A percentile compares a stretch with the other conserved stretches of the same genome.
phyloP scores from a whole-genome alignment of 2,329 filamentous ascomycete genomes.

The Sclerotinia sclerotiorum region DNA sequence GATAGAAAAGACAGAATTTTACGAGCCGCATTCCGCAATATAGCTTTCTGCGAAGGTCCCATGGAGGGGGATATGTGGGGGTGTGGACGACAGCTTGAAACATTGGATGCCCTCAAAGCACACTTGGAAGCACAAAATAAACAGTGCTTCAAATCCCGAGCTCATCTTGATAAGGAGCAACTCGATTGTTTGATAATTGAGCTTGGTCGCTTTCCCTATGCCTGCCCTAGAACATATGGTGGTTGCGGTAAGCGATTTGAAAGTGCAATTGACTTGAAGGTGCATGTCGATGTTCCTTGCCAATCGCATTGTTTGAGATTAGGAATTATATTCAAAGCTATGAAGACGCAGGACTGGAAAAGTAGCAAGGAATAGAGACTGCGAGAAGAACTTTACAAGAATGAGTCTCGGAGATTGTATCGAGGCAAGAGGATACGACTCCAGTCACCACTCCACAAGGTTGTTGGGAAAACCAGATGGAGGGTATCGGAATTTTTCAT shows the following conservation, averaged over 20 bases:
- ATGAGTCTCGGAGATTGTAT: too few species aligned
- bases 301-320: not conserved
- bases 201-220: not conserved
- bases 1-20: accelerated
- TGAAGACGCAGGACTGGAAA: too few species aligned
- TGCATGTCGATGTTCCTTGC: not conserved
- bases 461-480: too few species aligned
- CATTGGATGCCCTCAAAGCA: not conserved
- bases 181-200: not conserved
- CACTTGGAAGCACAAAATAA: too few species aligned
- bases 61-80: not conserved
- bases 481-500: not conserved
- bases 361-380: too few species aligned
- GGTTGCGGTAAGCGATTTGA: not conserved
- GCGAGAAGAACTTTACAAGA: too few species aligned
- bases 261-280: accelerated
- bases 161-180: not conserved
- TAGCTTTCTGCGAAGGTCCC: too few species aligned
- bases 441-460: too few species aligned
- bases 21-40: too few species aligned
- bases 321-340: accelerated
- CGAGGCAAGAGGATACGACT: too few species aligned
- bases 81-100: not conserved
- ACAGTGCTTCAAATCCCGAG: too few species aligned
- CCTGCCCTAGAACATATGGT: not conserved